Evolutionary conservation across 805 yeast genomes (phyloP).

Genomic region (Kluyveromyces dobzhanskii): DNA sequence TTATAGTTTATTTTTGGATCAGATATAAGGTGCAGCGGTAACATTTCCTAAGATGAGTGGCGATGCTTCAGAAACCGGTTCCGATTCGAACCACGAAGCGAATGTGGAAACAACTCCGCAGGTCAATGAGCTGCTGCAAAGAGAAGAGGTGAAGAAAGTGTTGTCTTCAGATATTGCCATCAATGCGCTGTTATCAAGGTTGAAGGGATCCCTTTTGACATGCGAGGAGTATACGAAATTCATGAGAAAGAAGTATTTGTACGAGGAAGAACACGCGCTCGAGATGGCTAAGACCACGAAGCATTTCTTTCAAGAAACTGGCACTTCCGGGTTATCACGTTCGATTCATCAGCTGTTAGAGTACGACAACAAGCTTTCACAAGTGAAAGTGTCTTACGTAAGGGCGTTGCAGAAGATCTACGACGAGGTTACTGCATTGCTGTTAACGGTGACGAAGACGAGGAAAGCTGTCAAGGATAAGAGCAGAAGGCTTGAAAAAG

Average conservation of each 20-base stretch:
- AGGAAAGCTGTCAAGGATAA: slow-evolving; percentile 79
- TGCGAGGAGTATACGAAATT: slow-evolving; percentile 81
- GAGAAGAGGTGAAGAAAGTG: slow-evolving; percentile 42
- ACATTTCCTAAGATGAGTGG: too few species aligned
- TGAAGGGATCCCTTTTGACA: slow-evolving; percentile 72
- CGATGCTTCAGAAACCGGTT: too few species aligned
- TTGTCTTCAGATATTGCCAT: slow-evolving; percentile 68
- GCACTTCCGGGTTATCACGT: slow-evolving; percentile 30
- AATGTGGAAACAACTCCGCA: background rate
- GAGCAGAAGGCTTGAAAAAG: slow-evolving; percentile 73
- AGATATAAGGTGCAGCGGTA: too few species aligned
- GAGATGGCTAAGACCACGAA: slow-evolving; percentile 67
- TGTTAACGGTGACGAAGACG: slow-evolving; percentile 58
- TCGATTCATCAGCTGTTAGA: slow-evolving; percentile 63
- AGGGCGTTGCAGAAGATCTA: slow-evolving; percentile 76
- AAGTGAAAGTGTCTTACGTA: slow-evolving; percentile 68
- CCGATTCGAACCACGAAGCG: too few species aligned
- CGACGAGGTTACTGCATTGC: slow-evolving; percentile 70
- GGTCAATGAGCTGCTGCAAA: slow-evolving; percentile 34
- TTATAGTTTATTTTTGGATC: too few species aligned
- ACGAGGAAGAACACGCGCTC: slow-evolving; percentile 70
- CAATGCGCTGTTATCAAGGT: slow-evolving; percentile 58
- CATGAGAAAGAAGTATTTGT: slow-evolving; percentile 65
- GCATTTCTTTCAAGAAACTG: slow-evolving; percentile 29
- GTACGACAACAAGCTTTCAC: slow-evolving; percentile 67